Evolutionary conservation across 169 alveolate species (phyloP), one percentile per base, ranked within the genome.

Genomic region (Miamiensis avidus): DNA sequence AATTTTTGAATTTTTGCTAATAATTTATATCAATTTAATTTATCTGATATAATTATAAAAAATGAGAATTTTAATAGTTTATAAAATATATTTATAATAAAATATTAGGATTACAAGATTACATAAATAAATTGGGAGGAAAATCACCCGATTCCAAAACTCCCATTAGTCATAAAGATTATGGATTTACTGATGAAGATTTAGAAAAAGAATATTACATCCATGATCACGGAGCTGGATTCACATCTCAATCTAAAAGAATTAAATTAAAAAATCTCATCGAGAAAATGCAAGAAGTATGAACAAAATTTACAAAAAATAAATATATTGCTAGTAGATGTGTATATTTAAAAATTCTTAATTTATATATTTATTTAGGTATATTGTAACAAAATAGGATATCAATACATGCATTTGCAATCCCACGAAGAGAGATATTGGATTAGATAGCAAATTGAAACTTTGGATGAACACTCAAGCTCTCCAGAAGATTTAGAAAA

Each of bases 381-480:
- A 1, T 94, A 94, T 85, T 91, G 95, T 76, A 93, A 92, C 4
- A 92, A 87, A 49, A 88, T 92, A 29, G 95, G 95, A 34, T 91
- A 89, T 49, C 94, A 94, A 75, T 94, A 89, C 88, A 92, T 92
- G 96, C 97, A 94, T 77, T 87, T 94, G 29, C 82, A 85, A 49
- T 76, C 82, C 34, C 82, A 85, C n/a, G 95, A 92, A 0, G 94
- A 92, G 79, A 88, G 96, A 72, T 82, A 90, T 77, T 94, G 96
- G 96, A 91, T 94, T 31, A 90, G 94, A 86, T 87, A 84, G 29
- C 65, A 84, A 65, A 87, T 94, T 30, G 97, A 94, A 87, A 89
- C 81, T n/a, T 74, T 74, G 15, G 91, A 87, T 20, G 78, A 73
- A 20, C 92, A 88, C 34, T 74, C 73, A 65, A 84, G 84, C 0